A percentile compares a stretch with the other conserved stretches of the same genome.
Conservation (phyloP, 2,329 filamentous ascomycete genomes). For the Immersiporthe knoxdaviesiana region DNA sequence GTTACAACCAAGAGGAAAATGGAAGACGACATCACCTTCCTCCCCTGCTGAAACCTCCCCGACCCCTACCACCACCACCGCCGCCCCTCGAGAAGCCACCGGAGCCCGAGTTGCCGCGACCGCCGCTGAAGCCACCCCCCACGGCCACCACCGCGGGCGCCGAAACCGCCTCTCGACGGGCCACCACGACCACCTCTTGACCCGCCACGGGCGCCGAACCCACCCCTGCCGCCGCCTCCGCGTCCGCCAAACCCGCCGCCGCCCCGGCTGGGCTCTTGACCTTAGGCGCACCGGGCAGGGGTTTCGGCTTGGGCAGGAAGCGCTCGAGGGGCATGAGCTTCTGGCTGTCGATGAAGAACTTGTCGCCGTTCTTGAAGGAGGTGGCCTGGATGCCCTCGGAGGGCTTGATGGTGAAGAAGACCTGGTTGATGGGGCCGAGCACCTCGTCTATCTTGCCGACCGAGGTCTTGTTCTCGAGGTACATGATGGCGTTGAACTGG, state of each 20-base stretch:
- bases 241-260: constrained; percentile 56
- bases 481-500: constrained; percentile 99
- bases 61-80: constrained; percentile 37
- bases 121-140: constrained; percentile 34
- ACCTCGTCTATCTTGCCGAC: constrained; percentile 99
- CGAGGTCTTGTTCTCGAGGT: constrained; percentile 96
- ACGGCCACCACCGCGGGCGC: constrained; percentile 37
- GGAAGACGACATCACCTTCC: constrained; percentile 15
- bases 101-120: constrained; percentile 30
- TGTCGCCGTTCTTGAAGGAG: constrained; percentile 95
- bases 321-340: constrained; percentile 94
- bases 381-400: constrained; percentile 93
- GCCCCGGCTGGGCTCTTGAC: constrained; percentile 62
- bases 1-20: background rate
- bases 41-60: constrained; percentile 41
- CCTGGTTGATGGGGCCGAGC: constrained; percentile 94
- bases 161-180: constrained; percentile 32
- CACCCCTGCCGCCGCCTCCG: constrained; percentile 43
- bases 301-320: constrained; percentile 95
- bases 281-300: constrained; percentile 61
- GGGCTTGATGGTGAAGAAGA: constrained; percentile 98
- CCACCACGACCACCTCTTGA: constrained; percentile 36
- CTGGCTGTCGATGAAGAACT: constrained; percentile 93
- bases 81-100: constrained; percentile 37
- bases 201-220: constrained; percentile 39